Evolutionary conservation across 202 grass and related monocot genomes (phyloP), one percentile per base, ranked within the genome.

Genomic region (Schoenoplectus triqueter): DNA sequence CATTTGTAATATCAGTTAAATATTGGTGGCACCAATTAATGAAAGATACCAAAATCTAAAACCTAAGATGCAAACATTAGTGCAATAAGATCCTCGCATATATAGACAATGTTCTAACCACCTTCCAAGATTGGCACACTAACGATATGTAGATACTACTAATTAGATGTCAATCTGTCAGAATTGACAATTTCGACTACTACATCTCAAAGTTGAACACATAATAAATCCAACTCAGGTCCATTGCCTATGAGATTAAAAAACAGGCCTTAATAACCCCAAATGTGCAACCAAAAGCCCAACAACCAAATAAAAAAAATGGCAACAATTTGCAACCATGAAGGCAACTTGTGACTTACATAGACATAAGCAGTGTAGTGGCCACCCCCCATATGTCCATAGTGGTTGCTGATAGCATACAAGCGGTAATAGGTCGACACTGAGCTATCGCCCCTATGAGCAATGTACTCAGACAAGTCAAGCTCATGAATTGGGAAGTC

Each of bases 341-440:
- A 86, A 85, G 71, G 17, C 41, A 82, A 78, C 7, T 84, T 73
- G 64, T 18, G 44, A 91, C 96, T 99, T 85, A 96, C 96, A 78
- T 88, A 87, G 60, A 92, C 94, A 87, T 87, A 94, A 64, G 96
- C 96, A 18, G 96, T 99, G 82, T 92, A 99, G 77, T 92, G 93
- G 48, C 96, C 96, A 66, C 93, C 93, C 78, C 96, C 96, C 93
- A 99, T 92, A 87, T 92, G 93, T 66, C 96, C 96, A 49, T 94
- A 99, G 88, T 99, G 96, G 71, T 91, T 99, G 86, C 93, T 94
- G 70, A 99, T 80, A 69, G 96, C 96, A 69, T 95, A 99, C 76
- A 99, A 80, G 66, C 80, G 69, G 64, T 99, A 99, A 68, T 86
- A 84, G 75, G 85, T 87, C 48, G 83, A 82, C 82, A 84, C 75